Evolutionary conservation across 192 early-diverging fungal genomes (phyloP), one percentile per base, ranked within the genome.

Genomic region (Kappamyces sp.): DNA sequence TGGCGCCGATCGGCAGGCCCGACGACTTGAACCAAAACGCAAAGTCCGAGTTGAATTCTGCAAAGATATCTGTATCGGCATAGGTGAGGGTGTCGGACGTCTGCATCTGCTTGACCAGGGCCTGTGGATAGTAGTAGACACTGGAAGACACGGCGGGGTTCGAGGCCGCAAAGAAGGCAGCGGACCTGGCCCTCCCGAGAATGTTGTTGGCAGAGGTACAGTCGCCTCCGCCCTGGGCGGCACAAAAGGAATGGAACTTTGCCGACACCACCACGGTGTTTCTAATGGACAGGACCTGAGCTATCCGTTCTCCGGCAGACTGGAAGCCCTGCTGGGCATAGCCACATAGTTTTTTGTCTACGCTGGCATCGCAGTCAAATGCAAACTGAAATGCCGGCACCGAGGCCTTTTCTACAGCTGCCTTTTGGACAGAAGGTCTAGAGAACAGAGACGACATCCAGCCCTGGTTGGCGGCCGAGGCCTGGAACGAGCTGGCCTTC

Each of bases 201-300:
- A 50, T 51, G 35, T 38, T 61, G 39, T 61, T 61, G 51, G 36
- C 45, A 40, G 47, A 33, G 38, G 43, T 48, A n/a, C 47, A 48
- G 5, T 47, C 38, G 7, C 36, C 38, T 8, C 30, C 50, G 38
- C 49, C 57, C 29, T 67, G n/a, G n/a, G n/a, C n/a, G n/a, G n/a
- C 32, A 54, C 68, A 70, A 33, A 70, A 65, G 8, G 64, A 66
- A 7, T 51, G 58, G 32, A 65, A 70, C 3, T 49, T 47, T 4
- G 62, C 68, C 11, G 59, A 47, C 4, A 70, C 63, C 4, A 55
- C 40, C 33, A 70, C 29, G 29, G 12, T 43, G 1, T 3, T n/a
- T n/a, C 31, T 32, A 39, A 70, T 60, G 7, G 43, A 15, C 29
- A 70, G 47, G 51, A 41, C 12, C 7, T 43, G 9, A 7, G 49